These are phyloP conservation scores for Fusarium sp. DNA, from an alignment of 2,329 filamentous ascomycete species.

Conservation along the genomic window DNA sequence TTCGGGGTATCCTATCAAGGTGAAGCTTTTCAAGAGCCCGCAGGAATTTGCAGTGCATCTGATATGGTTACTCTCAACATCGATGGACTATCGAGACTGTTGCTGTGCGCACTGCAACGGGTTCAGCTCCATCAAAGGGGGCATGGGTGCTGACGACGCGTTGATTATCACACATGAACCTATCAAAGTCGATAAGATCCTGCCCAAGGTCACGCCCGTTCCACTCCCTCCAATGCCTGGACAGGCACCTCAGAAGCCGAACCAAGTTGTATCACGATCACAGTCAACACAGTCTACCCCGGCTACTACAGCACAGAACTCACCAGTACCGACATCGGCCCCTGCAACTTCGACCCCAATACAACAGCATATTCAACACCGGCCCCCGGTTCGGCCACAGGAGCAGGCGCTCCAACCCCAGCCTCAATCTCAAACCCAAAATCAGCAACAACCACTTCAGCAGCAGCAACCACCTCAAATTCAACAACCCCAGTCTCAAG, in stretches of 20 bases:
- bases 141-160: slow-evolving; percentile 40
- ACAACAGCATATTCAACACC: slow-evolving; percentile 22
- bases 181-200: slow-evolving; percentile 38
- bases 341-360: slow-evolving; percentile 8
- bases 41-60: slow-evolving; percentile 62
- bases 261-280: slow-evolving; percentile 35
- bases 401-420: slow-evolving; percentile 11
- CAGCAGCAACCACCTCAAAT: slow-evolving; percentile 16
- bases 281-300: slow-evolving; percentile 41
- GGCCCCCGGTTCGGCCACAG: slow-evolving; percentile 12
- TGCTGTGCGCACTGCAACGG: slow-evolving; percentile 60
- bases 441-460: slow-evolving; percentile 8
- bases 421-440: slow-evolving; percentile 22
- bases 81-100: slow-evolving; percentile 58
- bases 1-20: slow-evolving; percentile 58
- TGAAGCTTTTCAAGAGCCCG: slow-evolving; percentile 60
- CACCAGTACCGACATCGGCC: slow-evolving; percentile 25
- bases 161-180: slow-evolving; percentile 35
- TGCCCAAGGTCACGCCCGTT: slow-evolving; percentile 48
- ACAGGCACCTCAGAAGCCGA: slow-evolving; percentile 46
- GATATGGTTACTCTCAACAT: slow-evolving; percentile 60
- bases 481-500: slow-evolving; percentile 9
- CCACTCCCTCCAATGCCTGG: slow-evolving; percentile 49
- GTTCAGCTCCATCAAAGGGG: slow-evolving; percentile 38
- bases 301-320: slow-evolving; percentile 25